Percentiles rank a stretch among this genome's conserved stretches.
Evolutionary conservation across 345 rosid genomes (phyloP).

Genomic region (Citrus sp.): DNA sequence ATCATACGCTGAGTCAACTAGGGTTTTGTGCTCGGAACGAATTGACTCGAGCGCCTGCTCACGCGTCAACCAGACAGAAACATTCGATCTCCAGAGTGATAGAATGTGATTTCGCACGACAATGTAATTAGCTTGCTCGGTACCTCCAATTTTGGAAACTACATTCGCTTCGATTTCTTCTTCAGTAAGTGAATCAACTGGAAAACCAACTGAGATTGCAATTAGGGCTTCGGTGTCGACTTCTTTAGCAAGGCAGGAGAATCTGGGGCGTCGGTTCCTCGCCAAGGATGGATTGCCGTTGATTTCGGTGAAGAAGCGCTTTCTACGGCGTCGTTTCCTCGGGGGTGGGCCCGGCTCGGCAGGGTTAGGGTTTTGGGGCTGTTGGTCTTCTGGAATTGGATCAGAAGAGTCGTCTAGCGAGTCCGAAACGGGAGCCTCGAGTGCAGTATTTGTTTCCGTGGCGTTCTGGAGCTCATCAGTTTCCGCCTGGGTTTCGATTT

Average conservation of each 20-base stretch:
- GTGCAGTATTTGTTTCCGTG: slow-evolving; percentile 25
- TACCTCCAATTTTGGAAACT: slow-evolving; percentile 63
- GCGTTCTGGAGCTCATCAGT: slow-evolving; percentile 40
- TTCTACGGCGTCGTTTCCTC: slow-evolving; percentile 72
- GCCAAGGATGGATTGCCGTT: slow-evolving; percentile 62
- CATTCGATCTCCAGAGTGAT: slow-evolving; percentile 82
- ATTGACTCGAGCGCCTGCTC: slow-evolving; percentile 76
- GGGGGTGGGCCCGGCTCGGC: slow-evolving; percentile 50
- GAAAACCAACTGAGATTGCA: slow-evolving; percentile 88
- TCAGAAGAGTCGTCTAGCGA: slow-evolving; percentile 78
- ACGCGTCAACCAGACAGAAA: slow-evolving; percentile 70
- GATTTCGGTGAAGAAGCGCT: slow-evolving; percentile 87
- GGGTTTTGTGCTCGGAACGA: slow-evolving; percentile 55
- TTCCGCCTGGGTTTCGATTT: slow-evolving; percentile 36
- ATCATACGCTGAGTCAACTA: slow-evolving; percentile 71
- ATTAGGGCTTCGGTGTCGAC: slow-evolving; percentile 75
- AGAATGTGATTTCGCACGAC: slow-evolving; percentile 85
- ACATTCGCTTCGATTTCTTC: slow-evolving; percentile 96
- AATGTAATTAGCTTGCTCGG: slow-evolving; percentile 72
- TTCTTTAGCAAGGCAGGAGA: slow-evolving; percentile 55
- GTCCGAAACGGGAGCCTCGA: slow-evolving; percentile 54
- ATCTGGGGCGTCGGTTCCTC: slow-evolving; percentile 52
- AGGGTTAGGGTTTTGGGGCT: slow-evolving; percentile 42
- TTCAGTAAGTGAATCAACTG: slow-evolving; percentile 84
- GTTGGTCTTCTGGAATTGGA: slow-evolving; percentile 44